phyloP scores from a whole-genome alignment of 169 alveolate species.

The Plasmodium blacklocki region DNA sequence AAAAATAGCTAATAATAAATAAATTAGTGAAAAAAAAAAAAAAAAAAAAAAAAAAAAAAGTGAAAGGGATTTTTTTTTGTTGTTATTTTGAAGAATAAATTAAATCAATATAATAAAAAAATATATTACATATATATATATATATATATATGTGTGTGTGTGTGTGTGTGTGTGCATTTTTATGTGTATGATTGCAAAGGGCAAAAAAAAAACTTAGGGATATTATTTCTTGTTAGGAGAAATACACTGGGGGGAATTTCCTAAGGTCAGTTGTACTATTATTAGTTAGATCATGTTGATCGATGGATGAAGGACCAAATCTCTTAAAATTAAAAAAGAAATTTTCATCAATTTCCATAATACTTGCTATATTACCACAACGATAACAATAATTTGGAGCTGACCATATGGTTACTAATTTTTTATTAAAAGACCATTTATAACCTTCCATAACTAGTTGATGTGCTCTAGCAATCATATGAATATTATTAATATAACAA shows the following conservation, averaged over 20 bases:
- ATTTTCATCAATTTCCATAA: conserved; percentile 96
- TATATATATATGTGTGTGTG: too few species aligned
- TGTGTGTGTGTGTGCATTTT: too few species aligned
- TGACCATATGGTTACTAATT: conserved; percentile 97
- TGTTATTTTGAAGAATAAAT: too few species aligned
- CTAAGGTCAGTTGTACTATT: neutral
- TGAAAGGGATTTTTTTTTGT: too few species aligned
- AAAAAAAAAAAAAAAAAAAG: too few species aligned
- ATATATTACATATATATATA: too few species aligned
- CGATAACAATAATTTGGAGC: conserved; percentile 99
- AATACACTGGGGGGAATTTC: conserved; percentile 50
- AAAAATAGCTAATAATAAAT: too few species aligned
- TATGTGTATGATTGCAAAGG: too few species aligned
- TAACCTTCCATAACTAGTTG: conserved; percentile 99
- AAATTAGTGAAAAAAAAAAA: too few species aligned
- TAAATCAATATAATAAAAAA: too few species aligned
- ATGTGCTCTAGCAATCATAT: conserved; percentile 99
- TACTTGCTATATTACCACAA: conserved; percentile 98
- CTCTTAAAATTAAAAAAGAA: conserved; percentile 23
- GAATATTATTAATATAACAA: conserved; percentile 94
- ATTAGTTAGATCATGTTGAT: neutral
- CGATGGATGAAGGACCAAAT: conserved; percentile 42
- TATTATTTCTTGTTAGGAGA: conserved; percentile 9
- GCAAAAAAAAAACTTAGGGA: neutral
- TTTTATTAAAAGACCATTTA: conserved; percentile 95